Percentiles rank a stretch among this genome's conserved stretches.
Evolutionary conservation across 2,329 filamentous ascomycete species (phyloP).

Genomic region (Penicillium sp.): DNA sequence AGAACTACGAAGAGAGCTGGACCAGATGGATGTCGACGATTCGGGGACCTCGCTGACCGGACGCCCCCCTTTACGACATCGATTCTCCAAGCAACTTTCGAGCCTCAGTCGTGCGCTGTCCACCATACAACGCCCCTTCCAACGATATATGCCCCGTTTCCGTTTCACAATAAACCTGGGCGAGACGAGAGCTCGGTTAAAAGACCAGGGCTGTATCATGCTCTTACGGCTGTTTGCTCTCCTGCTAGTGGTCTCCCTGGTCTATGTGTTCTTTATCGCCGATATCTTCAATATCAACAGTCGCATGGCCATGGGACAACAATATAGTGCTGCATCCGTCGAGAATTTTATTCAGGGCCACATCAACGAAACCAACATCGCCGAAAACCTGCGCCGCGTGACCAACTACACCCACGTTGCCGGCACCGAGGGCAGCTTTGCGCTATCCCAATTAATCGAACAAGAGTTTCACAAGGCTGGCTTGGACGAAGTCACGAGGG

Average conservation of each 20-base stretch:
- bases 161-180: constrained; percentile 43
- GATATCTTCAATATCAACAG: constrained; percentile 74
- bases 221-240: constrained; percentile 74
- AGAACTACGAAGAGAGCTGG: constrained; percentile 76
- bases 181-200: constrained; percentile 34
- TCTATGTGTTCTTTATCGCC: constrained; percentile 84
- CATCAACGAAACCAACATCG: constrained; percentile 70
- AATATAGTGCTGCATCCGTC: constrained; percentile 83
- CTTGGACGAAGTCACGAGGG: constrained; percentile 73
- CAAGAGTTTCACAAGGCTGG: constrained; percentile 71
- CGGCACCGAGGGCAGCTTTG: constrained; percentile 90
- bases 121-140: constrained; percentile 55
- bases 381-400: constrained; percentile 73
- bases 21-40: constrained; percentile 86
- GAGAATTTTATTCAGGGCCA: constrained; percentile 72
- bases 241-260: constrained; percentile 71
- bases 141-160: constrained; percentile 46
- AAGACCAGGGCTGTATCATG: constrained; percentile 63
- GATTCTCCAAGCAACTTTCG: constrained; percentile 60
- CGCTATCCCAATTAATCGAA: constrained; percentile 80
- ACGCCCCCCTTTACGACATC: constrained; percentile 47
- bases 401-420: constrained; percentile 87
- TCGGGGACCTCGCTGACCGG: constrained; percentile 42
- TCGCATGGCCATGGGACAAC: constrained; percentile 64
- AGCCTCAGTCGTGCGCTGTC: constrained; percentile 60